Evolutionary conservation across 2,329 filamentous ascomycete genomes (phyloP), one percentile per base, ranked within the genome.

Genomic region (Ilyonectria mors-panacis): DNA sequence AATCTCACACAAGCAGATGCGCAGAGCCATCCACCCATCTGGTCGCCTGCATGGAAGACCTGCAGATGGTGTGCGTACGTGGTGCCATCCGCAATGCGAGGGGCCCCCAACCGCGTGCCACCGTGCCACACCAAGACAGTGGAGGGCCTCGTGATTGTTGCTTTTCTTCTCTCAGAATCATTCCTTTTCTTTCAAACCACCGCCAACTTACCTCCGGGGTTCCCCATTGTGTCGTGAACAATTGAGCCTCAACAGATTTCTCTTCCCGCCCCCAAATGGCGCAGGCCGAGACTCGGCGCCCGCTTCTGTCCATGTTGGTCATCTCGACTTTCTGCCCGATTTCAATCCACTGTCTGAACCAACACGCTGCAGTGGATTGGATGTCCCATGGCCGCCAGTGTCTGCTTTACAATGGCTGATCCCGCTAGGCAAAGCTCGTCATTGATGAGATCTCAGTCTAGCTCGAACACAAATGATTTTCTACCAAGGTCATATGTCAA

Each of bases 21-120:
- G 21, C 42, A 45, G 19, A 48, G 45, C 21, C 45, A 48, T 28
- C 21, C 23, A 26, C 26, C 15, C 23, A 2, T 48, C 21, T 28
- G 12, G 13, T 17, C 45, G 10, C 12, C 45, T 17, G 45, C 45
- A 48, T 48, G 45, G 23, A 48, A 48, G 45, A 48, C 45, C 28
- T 48, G 45, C 45, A 48, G 21, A 26, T 48, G 45, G 45, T 48
- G 45, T 48, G 45, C 45, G 15, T 48, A 48, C 45, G 45, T 28
- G 45, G 45, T 48, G 21, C 45, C 45, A 28, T 48, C 45, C 45
- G 44, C n/a, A 13, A 21, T 4, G 10, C 19, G 4, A 45, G 21
- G 21, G 5, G 44, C 44, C n/a, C 44, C 44, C 44, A 45, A 45
- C 19, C 8, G n/a, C 12, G 6, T 48, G 45, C 45, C 21, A 12